Percentiles rank a stretch among this genome's conserved stretches.
These are phyloP conservation scores for Phragmites australis DNA, from an alignment of 176 grass and related monocot genomes.

Conservation along the genomic window DNA sequence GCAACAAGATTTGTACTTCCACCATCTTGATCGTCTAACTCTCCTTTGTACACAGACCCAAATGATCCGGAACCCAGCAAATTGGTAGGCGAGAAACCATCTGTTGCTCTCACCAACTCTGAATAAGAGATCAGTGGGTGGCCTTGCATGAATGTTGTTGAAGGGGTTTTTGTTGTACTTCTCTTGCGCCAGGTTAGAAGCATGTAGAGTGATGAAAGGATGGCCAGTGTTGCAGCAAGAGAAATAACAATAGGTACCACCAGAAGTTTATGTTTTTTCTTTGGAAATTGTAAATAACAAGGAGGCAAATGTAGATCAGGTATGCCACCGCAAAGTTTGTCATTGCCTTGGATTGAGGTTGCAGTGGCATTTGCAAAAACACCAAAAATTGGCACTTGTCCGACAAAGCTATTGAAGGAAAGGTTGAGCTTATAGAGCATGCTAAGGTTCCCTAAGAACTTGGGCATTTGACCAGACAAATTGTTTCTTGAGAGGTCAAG, in stretches of 20 bases:
- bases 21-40: neutral
- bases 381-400: constrained; percentile 28
- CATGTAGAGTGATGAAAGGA: neutral
- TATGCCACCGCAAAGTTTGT: constrained; percentile 39
- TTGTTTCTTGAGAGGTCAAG: constrained; percentile 40
- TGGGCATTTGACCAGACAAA: constrained; percentile 25
- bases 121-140: constrained; percentile 19
- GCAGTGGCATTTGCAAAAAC: constrained; percentile 29
- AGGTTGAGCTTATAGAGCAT: constrained; percentile 11
- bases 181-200: neutral
- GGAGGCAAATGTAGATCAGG: constrained; percentile 2
- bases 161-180: neutral
- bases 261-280: neutral
- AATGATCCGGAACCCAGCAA: constrained; percentile 13
- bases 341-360: constrained; percentile 35
- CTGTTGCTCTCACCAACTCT: constrained; percentile 25
- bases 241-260: neutral
- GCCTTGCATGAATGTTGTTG: neutral
- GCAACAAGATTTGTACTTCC: neutral
- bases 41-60: constrained; percentile 31
- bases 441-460: neutral
- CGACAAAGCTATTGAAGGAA: constrained; percentile 36
- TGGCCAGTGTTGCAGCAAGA: neutral
- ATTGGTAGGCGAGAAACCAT: neutral
- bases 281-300: neutral